Percentiles rank a stretch among this genome's conserved stretches.
phyloP scores from a whole-genome alignment of 345 rosid species.

The Eucalyptus cladocalyx region DNA sequence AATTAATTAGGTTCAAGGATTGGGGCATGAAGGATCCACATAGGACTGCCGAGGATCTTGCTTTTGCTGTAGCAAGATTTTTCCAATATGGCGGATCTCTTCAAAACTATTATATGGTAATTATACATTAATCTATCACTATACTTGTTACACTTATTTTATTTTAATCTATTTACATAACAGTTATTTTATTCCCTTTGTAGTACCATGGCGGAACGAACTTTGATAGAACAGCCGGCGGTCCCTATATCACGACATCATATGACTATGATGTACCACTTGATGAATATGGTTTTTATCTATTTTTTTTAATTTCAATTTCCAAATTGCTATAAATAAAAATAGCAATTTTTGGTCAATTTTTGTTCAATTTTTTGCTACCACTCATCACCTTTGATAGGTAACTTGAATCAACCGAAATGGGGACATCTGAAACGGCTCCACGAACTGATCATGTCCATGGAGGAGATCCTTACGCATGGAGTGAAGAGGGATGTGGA shows the following conservation, averaged over 20 bases:
- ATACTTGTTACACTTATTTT: background rate
- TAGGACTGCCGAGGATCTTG: conserved; percentile 37
- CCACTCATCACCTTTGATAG: background rate
- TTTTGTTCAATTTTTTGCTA: background rate
- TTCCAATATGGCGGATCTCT: conserved; percentile 26
- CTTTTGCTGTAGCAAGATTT: conserved; percentile 38
- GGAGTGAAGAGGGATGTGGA: conserved; percentile 12
- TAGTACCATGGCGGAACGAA: conserved; percentile 2
- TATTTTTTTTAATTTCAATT: background rate
- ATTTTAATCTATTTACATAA: background rate
- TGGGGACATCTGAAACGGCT: conserved; percentile 69
- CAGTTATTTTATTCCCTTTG: background rate
- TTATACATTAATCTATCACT: background rate
- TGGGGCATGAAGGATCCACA: conserved; percentile 20
- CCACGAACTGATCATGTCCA: conserved; percentile 36
- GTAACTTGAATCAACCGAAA: conserved; percentile 36
- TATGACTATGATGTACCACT: background rate
- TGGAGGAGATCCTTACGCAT: conserved; percentile 40
- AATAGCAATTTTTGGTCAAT: background rate
- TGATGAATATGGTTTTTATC: background rate
- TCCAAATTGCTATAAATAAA: background rate
- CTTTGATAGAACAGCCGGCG: background rate
- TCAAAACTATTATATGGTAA: conserved; percentile 40
- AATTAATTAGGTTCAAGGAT: conserved; percentile 11
- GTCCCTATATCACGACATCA: background rate